A percentile compares a stretch with the other conserved stretches of the same genome.
Evolutionary conservation across 75 land plant species (phyloP).

Genomic region (Picea glauca): DNA sequence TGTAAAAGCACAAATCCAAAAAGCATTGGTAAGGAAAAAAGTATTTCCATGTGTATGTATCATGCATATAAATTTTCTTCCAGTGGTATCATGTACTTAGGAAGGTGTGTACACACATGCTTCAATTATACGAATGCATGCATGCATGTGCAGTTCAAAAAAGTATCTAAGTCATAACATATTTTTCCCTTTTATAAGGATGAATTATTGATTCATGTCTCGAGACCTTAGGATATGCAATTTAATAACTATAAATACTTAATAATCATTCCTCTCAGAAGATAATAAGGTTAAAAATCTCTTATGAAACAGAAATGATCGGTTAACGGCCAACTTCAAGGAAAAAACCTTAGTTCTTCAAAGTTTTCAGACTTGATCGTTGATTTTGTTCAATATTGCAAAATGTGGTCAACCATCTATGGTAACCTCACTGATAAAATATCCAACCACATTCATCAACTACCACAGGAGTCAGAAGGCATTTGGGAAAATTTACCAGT

Average conservation of each 20-base stretch:
- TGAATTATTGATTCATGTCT: neutral
- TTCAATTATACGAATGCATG: neutral
- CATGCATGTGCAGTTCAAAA: neutral
- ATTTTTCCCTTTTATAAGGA: neutral
- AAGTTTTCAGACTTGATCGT: neutral
- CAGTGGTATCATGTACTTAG: neutral
- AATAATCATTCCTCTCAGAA: neutral
- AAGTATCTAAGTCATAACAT: neutral
- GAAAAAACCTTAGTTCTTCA: too few relatives aligned
- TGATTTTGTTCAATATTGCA: neutral
- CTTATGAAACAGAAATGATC: neutral
- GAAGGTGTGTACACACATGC: neutral
- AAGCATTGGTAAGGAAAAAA: neutral
- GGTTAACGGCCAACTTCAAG: neutral
- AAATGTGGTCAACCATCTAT: neutral
- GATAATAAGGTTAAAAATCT: neutral
- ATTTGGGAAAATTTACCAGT: too few relatives aligned
- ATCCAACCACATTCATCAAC: neutral
- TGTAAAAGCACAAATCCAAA: neutral
- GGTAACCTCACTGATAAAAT: neutral
- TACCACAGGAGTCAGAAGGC: too few relatives aligned
- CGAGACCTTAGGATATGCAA: neutral
- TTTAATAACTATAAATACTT: neutral
- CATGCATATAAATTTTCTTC: constrained; percentile 3
- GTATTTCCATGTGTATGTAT: neutral